Base-by-base conservation (phyloP, 2,329 filamentous ascomycete genomes). In the Penicillium sp. region DNA sequence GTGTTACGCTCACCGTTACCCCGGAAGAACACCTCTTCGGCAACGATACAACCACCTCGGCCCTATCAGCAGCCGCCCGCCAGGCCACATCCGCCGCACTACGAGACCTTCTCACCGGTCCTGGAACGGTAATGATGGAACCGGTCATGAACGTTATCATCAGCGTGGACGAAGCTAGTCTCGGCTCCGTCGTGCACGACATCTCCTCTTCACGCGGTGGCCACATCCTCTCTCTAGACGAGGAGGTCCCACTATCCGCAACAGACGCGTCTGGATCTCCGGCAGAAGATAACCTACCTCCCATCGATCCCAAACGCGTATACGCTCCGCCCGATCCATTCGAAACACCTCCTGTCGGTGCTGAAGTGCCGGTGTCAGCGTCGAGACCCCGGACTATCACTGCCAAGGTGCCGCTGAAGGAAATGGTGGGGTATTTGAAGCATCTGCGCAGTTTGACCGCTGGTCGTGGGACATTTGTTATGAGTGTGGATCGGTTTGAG, bases 361-460 rank as follows among this genome's bases (percentile, higher is more conserved):
- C 51, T 12, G 61, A 76, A 62, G 40, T 68, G 63, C 73, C 68
- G 62, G 69, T 51, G 69, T 76, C 70, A 17, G 66, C 74, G 2
- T 77, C 77, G 47, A 77, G 83, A 35, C 86, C 87, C 61, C 77
- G 84, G 59, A 84, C 89, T 54, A 92, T 99, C 68, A 88, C 90
- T 12, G 95, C 93, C 24, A 88, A 91, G 71, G 94, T 98, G 30
- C 95, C 95, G 35, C 83, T 98, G 70, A 96, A 95, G 79, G 94
- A 98, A 78, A 97, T 98, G 92, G 89, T 98, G 38, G 91, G 94
- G 45, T 99, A 98, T 77, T 83, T 98, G 69, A 92, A 92, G 75
- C 91, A 96, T 74, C 79, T 99, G 66, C 84, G 95, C 56, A 93
- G 92, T 78, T 85, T 97, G 81, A 99, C 94, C 3, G 91, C 90